Percentiles rank a stretch among this genome's conserved stretches.
Evolutionary conservation across 306 rosid species (phyloP).

Genomic region (Acacia melanoxylon): DNA sequence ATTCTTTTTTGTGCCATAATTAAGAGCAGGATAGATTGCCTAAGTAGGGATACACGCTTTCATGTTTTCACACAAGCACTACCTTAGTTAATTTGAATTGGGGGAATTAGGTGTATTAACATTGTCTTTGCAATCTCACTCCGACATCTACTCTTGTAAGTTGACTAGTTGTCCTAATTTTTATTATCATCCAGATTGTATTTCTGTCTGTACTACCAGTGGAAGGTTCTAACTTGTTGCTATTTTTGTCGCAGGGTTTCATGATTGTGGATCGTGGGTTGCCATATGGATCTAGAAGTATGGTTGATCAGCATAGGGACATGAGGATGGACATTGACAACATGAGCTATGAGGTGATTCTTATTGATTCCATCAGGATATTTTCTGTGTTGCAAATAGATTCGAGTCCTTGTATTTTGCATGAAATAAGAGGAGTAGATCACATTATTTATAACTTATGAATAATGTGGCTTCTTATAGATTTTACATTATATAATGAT

Average conservation of each 20-base stretch:
- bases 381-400: slow-evolving; percentile 5
- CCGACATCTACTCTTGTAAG: neutral
- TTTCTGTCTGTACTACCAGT: neutral
- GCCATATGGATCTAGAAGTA: slow-evolving; percentile 61
- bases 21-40: slow-evolving; percentile 2
- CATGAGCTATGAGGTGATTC: slow-evolving; percentile 80
- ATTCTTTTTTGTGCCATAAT: slow-evolving; percentile 15
- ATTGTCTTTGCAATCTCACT: neutral
- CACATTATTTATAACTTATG: neutral
- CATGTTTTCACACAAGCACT: neutral
- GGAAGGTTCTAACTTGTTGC: slow-evolving; percentile 1
- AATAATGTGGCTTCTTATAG: neutral
- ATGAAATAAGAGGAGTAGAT: neutral
- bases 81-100: neutral
- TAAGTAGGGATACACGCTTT: slow-evolving; percentile 1
- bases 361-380: neutral
- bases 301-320: slow-evolving; percentile 77
- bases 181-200: slow-evolving; percentile 2
- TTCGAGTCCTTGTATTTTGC: neutral
- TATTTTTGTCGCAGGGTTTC: slow-evolving; percentile 57
- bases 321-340: slow-evolving; percentile 85
- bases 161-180: neutral
- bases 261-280: slow-evolving; percentile 66
- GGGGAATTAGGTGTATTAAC: slow-evolving; percentile 3
- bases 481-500: neutral